Conservation (phyloP, 2,329 filamentous ascomycete genomes). For the Fusarium sp. region DNA sequence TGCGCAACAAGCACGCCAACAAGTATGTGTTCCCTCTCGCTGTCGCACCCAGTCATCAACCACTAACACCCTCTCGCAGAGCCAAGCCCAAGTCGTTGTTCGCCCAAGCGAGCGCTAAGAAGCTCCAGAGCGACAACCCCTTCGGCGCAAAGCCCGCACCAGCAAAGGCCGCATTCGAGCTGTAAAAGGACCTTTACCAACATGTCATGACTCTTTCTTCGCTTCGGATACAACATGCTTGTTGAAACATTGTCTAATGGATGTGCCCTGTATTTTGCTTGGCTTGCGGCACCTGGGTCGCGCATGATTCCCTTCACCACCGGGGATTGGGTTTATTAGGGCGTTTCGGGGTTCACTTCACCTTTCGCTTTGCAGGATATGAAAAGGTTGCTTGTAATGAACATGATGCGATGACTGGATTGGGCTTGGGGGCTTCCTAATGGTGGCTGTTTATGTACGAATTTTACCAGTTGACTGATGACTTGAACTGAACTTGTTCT, state of each 20-base stretch:
- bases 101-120: constrained; percentile 76
- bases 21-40: constrained; percentile 70
- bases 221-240: constrained; percentile 32
- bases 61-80: constrained; percentile 56
- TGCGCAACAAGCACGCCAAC: constrained; percentile 84
- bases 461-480: constrained; percentile 41
- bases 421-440: constrained; percentile 33
- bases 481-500: neutral
- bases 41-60: neutral
- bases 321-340: constrained; percentile 39
- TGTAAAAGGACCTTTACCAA: constrained; percentile 20
- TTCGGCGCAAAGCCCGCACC: constrained; percentile 56
- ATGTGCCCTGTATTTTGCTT: constrained; percentile 33
- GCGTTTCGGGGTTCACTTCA: constrained; percentile 42
- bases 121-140: constrained; percentile 66
- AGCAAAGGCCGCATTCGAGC: constrained; percentile 43
- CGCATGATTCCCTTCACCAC: constrained; percentile 28
- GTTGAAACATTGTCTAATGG: constrained; percentile 11
- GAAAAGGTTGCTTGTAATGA: constrained; percentile 47
- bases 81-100: constrained; percentile 79
- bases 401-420: constrained; percentile 49
- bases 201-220: constrained; percentile 16
- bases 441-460: constrained; percentile 39
- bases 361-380: constrained; percentile 40
- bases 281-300: constrained; percentile 17